A percentile compares a stretch with the other conserved stretches of the same genome.
Evolutionary conservation across 352 stramenopile species (phyloP).

Genomic region (Peronospora destructor): DNA sequence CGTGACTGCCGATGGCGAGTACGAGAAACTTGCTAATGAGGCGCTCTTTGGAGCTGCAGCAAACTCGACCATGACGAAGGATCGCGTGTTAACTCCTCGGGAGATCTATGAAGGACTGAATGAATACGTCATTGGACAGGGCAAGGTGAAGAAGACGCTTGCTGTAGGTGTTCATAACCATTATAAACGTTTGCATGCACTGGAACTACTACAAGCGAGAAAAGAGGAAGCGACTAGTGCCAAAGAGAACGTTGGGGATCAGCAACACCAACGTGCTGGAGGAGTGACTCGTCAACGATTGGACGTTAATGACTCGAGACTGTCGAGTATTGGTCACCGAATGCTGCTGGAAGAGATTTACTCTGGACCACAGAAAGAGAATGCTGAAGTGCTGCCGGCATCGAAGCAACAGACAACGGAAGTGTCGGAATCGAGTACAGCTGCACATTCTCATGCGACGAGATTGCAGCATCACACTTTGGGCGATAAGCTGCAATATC

Average conservation of each 20-base stretch:
- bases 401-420: constrained; percentile 13
- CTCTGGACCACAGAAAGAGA: constrained; percentile 35
- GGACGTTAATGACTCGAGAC: constrained; percentile 28
- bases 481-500: constrained; percentile 53
- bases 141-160: constrained; percentile 94
- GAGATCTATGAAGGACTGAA: constrained; percentile 93
- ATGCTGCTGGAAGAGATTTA: constrained; percentile 63
- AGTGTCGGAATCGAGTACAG: neutral
- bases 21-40: constrained; percentile 70
- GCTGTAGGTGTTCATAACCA: constrained; percentile 96
- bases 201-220: constrained; percentile 48
- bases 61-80: constrained; percentile 20
- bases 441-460: constrained; percentile 6
- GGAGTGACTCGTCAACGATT: constrained; percentile 28
- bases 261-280: constrained; percentile 23
- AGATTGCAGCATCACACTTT: constrained; percentile 25
- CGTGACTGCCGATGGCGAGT: constrained; percentile 67
- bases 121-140: constrained; percentile 96
- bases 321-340: constrained; percentile 41
- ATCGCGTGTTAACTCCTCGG: constrained; percentile 79
- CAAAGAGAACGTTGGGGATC: constrained; percentile 19
- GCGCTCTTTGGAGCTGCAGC: constrained; percentile 23
- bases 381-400: constrained; percentile 8
- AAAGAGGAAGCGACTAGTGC: constrained; percentile 28
- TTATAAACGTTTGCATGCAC: constrained; percentile 91